Evolutionary conservation across 306 rosid species (phyloP).

Genomic region (Cicer cuneatum): DNA sequence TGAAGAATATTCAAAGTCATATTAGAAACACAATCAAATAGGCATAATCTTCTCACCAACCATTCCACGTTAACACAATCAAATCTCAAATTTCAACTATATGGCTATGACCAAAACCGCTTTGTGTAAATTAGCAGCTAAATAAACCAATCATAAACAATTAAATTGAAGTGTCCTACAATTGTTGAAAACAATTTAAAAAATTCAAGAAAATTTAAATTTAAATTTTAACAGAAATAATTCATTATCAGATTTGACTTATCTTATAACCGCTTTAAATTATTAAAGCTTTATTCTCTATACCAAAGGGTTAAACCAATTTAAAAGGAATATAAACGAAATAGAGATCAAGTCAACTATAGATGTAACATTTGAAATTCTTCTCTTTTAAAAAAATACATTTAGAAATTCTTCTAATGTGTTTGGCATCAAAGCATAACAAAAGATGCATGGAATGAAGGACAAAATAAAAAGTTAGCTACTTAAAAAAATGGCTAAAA

Average conservation of each 20-base stretch:
- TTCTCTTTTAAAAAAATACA: not conserved
- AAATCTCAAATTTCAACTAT: not conserved
- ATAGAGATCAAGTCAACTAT: constrained; percentile 6
- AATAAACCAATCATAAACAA: constrained; percentile 2
- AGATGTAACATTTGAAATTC: constrained; percentile 29
- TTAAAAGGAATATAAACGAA: not conserved
- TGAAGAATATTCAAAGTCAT: constrained; percentile 12
- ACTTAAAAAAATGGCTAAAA: not conserved
- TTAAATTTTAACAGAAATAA: too few species aligned
- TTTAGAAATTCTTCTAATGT: constrained; percentile 12
- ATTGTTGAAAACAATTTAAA: not conserved
- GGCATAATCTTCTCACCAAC: not conserved
- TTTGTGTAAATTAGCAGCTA: constrained; percentile 13
- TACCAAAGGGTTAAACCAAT: not conserved
- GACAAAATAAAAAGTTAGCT: not conserved
- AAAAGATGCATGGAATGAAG: constrained; percentile 5
- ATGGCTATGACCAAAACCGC: not conserved
- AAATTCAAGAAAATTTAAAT: too few species aligned
- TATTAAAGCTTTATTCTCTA: too few species aligned
- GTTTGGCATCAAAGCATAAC: constrained; percentile 24
- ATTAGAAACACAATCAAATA: not conserved
- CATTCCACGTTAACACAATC: constrained; percentile 4
- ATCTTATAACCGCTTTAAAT: too few species aligned
- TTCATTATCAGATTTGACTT: too few species aligned
- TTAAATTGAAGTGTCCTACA: not conserved